Base-by-base conservation (phyloP, 805 yeast genomes). In the Cephaloascus fragrans region DNA sequence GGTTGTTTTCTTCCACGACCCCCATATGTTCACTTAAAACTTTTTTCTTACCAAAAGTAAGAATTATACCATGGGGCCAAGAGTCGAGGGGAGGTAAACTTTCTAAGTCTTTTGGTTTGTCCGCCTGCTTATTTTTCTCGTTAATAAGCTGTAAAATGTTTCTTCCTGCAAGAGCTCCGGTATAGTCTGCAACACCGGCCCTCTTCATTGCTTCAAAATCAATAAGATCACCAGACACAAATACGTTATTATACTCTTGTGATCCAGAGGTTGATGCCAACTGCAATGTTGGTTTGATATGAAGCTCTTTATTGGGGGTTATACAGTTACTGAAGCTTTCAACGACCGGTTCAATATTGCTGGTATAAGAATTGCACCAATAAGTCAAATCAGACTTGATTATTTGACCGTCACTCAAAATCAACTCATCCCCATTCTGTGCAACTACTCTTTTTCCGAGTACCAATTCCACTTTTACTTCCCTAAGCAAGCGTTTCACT, bases 121-220 rank as follows among this genome's bases (percentile, higher is more conserved):
- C 53, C 38, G 44, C 47, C 32, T 49, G 39, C 20, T 36, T 36
- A 9, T 44, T 41, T 32, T 47, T 51, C n/a, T n/a, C n/a, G 17
- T 42, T 34, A 1, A 51, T 39, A 9, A 42, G 18, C 19, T 45
- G 40, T 4, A 45, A 35, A 18, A 54, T 35, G 39, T 57, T 57
- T 33, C 44, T 42, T 15, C 55, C 52, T 9, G 49, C 59, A 18
- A 48, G 46, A 12, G 45, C 43, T 10, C 56, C 61, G 45, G 45
- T 45, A 38, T 47, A 44, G 19, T 47, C 45, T 12, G 70, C 70
- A 44, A 61, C 64, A 2, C 69, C 69, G 4, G 69, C 68, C 3
- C 63, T 59, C 46, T 64, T 65, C 41, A 64, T 59, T 32, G 63
- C 58, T n/a, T 57, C 57, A 19, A 57, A 38, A 19, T 60, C 56